Evolutionary conservation across 331 rosid genomes (phyloP).

Genomic region (Acacia concinna): DNA sequence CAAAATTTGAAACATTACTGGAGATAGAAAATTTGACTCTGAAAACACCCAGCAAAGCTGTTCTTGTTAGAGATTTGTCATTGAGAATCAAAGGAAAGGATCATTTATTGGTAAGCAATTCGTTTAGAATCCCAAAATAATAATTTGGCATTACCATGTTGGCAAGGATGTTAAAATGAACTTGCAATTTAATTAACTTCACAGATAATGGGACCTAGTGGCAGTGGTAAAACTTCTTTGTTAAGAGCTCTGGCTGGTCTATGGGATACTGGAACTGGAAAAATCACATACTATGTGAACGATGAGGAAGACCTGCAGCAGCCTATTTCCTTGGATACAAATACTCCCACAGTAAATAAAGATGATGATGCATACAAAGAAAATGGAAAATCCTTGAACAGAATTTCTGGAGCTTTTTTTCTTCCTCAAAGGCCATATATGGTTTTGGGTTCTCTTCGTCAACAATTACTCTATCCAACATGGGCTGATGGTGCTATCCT

Average conservation of each 20-base stretch:
- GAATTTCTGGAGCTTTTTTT: conserved; percentile 67
- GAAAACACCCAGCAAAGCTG: conserved; percentile 71
- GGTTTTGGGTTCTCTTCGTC: conserved; percentile 95
- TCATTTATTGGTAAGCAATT: conserved; percentile 69
- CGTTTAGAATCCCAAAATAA: not conserved
- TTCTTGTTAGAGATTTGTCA: conserved; percentile 68
- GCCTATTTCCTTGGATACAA: conserved; percentile 40
- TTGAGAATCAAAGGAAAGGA: conserved; percentile 63
- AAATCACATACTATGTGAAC: conserved; percentile 61
- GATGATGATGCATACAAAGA: conserved; percentile 29
- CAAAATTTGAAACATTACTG: conserved; percentile 50
- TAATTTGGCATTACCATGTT: not conserved
- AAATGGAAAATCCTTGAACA: conserved; percentile 42
- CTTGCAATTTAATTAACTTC: conserved; percentile 23
- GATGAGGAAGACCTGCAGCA: conserved; percentile 42
- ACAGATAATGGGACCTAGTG: conserved; percentile 94
- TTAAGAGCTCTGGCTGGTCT: conserved; percentile 95
- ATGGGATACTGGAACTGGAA: conserved; percentile 85
- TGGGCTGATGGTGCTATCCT: conserved; percentile 64
- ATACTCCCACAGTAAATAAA: conserved; percentile 26
- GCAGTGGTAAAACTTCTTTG: conserved; percentile 93
- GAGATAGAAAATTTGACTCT: conserved; percentile 76
- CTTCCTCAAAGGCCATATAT: conserved; percentile 98
- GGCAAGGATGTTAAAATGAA: conserved; percentile 19
- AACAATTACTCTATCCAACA: conserved; percentile 88